phyloP scores from a whole-genome alignment of 2,329 filamentous ascomycete genomes.

The Lecanosticta acicola region DNA sequence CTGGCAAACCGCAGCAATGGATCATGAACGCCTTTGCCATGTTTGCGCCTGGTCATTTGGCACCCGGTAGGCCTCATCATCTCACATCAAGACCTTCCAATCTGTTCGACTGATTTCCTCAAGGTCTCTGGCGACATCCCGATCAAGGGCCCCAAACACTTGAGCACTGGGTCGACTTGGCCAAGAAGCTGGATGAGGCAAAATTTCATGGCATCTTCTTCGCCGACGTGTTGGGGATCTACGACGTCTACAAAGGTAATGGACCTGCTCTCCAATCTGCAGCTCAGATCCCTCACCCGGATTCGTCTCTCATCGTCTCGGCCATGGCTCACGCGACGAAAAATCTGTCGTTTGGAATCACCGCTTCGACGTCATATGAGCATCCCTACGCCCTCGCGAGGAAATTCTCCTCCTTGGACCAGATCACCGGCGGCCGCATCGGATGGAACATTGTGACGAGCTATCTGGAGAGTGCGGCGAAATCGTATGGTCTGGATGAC shows the following conservation, averaged over 20 bases:
- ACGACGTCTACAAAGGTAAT: conserved; percentile 42
- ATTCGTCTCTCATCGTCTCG: conserved; percentile 39
- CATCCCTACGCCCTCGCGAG: conserved; percentile 34
- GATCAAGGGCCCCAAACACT: conserved; percentile 38
- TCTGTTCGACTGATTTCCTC: too few species aligned
- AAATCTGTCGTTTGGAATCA: conserved; percentile 38
- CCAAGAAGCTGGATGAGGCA: conserved; percentile 44
- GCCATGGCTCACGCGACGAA: conserved; percentile 44
- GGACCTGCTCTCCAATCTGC: conserved; percentile 53
- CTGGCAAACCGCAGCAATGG: conserved; percentile 32
- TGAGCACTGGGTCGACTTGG: conserved; percentile 45
- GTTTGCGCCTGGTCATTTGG: conserved; percentile 43
- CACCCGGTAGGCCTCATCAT: too few species aligned
- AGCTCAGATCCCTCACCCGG: conserved; percentile 64
- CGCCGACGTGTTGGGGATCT: conserved; percentile 46
- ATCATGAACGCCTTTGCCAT: conserved; percentile 47
- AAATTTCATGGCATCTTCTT: conserved; percentile 50
- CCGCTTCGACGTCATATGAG: conserved; percentile 36
- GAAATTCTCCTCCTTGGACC: conserved; percentile 34
- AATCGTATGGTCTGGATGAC: conserved; percentile 43
- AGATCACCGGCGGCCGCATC: conserved; percentile 34
- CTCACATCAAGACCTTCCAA: too few species aligned
- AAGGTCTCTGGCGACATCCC: conserved; percentile 30
- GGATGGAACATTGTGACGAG: conserved; percentile 49
- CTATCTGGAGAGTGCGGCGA: conserved; percentile 45